phyloP scores from a whole-genome alignment of 352 stramenopile species.

The Globisporangium recalcitrans region DNA sequence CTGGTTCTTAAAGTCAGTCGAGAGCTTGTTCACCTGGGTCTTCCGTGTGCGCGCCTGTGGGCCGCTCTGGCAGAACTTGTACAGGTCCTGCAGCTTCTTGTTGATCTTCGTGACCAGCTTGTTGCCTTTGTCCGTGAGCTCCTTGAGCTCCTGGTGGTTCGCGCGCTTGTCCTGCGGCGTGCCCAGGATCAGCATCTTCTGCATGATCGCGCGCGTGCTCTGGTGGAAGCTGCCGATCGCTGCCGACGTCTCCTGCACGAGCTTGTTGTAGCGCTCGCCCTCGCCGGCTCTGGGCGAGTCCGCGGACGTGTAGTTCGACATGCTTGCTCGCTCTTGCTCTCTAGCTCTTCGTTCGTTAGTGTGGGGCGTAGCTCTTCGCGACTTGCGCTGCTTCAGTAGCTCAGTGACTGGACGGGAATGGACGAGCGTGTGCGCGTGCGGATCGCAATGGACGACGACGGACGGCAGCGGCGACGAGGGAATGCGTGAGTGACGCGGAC shows the following conservation, averaged over 20 bases:
- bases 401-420: neutral
- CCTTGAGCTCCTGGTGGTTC: conserved; percentile 59
- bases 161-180: conserved; percentile 49
- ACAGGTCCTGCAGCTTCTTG: conserved; percentile 42
- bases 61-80: conserved; percentile 22
- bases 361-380: no score
- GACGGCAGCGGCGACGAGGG: no score
- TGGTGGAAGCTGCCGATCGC: conserved; percentile 57
- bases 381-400: neutral
- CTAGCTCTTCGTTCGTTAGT: conserved; percentile 7
- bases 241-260: conserved; percentile 56
- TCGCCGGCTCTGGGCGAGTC: conserved; percentile 47
- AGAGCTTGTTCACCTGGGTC: conserved; percentile 52
- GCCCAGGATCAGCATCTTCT: conserved; percentile 62
- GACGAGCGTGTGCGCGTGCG: neutral
- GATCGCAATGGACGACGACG: neutral
- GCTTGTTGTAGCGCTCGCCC: conserved; percentile 42
- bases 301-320: conserved; percentile 44
- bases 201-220: conserved; percentile 45
- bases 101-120: conserved; percentile 58
- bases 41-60: conserved; percentile 35
- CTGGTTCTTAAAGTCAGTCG: conserved; percentile 60
- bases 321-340: neutral
- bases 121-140: conserved; percentile 55
- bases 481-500: neutral